A percentile compares a stretch with the other conserved stretches of the same genome.
These are phyloP conservation scores for Raffaelea arxii DNA, from an alignment of 2,329 filamentous ascomycete genomes.

Conservation along the genomic window DNA sequence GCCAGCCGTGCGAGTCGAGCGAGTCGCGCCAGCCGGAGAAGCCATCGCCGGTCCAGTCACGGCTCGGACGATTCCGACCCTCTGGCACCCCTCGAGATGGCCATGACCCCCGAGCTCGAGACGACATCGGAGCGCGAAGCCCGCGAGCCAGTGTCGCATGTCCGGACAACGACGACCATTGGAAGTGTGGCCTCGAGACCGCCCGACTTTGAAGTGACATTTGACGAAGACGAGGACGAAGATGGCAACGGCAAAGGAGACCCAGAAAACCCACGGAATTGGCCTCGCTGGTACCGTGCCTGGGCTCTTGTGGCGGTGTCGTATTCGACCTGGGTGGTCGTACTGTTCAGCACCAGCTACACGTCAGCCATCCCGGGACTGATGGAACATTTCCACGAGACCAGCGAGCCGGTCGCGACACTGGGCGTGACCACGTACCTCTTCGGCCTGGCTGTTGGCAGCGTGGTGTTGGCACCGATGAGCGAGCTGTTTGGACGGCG, in stretches of 20 bases:
- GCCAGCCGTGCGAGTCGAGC: background rate
- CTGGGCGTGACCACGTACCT: slow-evolving; percentile 69
- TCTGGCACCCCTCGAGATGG: slow-evolving; percentile 12
- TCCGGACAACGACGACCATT: slow-evolving; percentile 28
- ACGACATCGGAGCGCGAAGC: slow-evolving; percentile 9
- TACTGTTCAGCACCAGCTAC: slow-evolving; percentile 67
- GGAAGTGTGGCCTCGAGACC: slow-evolving; percentile 27
- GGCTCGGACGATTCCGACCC: slow-evolving; percentile 12
- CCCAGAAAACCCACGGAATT: slow-evolving; percentile 54
- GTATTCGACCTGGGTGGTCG: slow-evolving; percentile 34
- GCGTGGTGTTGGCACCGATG: slow-evolving; percentile 62
- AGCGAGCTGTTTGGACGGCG: slow-evolving; percentile 56
- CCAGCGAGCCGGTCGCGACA: slow-evolving; percentile 45
- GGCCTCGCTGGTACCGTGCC: slow-evolving; percentile 41
- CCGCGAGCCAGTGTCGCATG: slow-evolving; percentile 27
- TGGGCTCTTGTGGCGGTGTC: slow-evolving; percentile 31
- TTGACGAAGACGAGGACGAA: slow-evolving; percentile 47
- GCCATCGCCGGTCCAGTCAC: slow-evolving; percentile 2
- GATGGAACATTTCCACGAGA: slow-evolving; percentile 51
- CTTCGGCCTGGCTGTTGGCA: slow-evolving; percentile 58
- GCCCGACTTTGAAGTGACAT: slow-evolving; percentile 59
- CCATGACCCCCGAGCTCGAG: slow-evolving; percentile 12
- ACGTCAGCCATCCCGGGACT: slow-evolving; percentile 60
- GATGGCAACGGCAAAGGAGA: too few species aligned
- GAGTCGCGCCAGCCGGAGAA: background rate